These are phyloP conservation scores for Alternaria consortialis DNA, from an alignment of 2,329 filamentous ascomycete species.

Conservation along the genomic window DNA sequence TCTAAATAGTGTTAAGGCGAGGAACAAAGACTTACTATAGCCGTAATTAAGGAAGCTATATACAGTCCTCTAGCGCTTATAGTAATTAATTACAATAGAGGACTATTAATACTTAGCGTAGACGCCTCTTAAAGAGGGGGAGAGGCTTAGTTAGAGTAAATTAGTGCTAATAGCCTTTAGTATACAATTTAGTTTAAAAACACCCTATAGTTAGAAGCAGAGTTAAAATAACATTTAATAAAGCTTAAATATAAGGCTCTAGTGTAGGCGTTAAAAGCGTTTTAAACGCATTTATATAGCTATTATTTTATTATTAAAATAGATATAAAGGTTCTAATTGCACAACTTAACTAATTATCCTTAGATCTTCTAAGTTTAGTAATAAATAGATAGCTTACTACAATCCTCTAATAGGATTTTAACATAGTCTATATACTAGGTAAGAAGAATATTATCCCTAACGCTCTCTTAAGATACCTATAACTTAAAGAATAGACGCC, in stretches of 20 bases:
- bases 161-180: not conserved
- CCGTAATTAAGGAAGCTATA: too few species aligned
- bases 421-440: not conserved
- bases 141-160: not conserved
- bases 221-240: not conserved
- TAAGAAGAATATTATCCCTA: conserved; percentile 1
- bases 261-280: not conserved
- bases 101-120: not conserved
- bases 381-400: conserved; percentile 2
- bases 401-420: not conserved
- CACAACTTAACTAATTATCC: not conserved
- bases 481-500: not conserved
- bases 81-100: not conserved
- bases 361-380: not conserved
- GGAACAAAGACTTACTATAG: not conserved
- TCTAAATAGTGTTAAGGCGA: not conserved
- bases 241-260: conserved; percentile 3
- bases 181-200: conserved; percentile 2
- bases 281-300: conserved; percentile 5
- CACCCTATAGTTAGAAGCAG: not conserved
- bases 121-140: not conserved
- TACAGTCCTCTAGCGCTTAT: too few species aligned
- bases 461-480: not conserved
- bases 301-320: conserved; percentile 4
- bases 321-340: not conserved